phyloP scores from a whole-genome alignment of 129 eudicot species.

The Flaveria ramosissima region DNA sequence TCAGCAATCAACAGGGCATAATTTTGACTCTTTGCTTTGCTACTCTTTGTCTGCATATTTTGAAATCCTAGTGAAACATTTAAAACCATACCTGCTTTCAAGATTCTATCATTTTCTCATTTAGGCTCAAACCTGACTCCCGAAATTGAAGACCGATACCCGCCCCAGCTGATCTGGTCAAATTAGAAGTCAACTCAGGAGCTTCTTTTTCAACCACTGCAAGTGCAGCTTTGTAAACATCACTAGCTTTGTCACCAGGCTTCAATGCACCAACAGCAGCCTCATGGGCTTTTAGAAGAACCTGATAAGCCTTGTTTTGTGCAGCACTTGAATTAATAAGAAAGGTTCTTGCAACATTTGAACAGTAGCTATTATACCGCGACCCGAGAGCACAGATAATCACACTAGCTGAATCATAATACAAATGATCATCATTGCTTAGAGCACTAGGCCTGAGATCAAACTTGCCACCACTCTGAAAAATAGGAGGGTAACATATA shows the following conservation, averaged over 20 bases:
- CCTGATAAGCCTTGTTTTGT: constrained; percentile 61
- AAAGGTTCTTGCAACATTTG: constrained; percentile 58
- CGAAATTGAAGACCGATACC: constrained; percentile 69
- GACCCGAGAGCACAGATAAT: constrained; percentile 65
- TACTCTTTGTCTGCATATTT: constrained; percentile 47
- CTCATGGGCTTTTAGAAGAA: constrained; percentile 60
- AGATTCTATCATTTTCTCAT: constrained; percentile 44
- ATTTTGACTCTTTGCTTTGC: constrained; percentile 50
- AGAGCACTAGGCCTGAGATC: constrained; percentile 66
- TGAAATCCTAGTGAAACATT: constrained; percentile 66
- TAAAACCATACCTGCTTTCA: constrained; percentile 62
- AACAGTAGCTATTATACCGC: constrained; percentile 57
- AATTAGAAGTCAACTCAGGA: no score
- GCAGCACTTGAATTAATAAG: constrained; percentile 47
- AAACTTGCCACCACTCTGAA: constrained; percentile 71
- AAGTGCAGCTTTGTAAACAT: constrained; percentile 49
- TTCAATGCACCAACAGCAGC: constrained; percentile 55
- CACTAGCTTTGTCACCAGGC: constrained; percentile 46
- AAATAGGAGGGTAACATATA: constrained; percentile 69
- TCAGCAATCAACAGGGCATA: constrained; percentile 55
- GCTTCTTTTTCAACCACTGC: no score
- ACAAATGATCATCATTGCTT: constrained; percentile 50
- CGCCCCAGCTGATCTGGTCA: no score
- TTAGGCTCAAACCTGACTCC: constrained; percentile 54
- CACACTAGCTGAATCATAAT: constrained; percentile 60